These are phyloP conservation scores for Mesembryanthemum crystallinum DNA, from an alignment of 148 eudicot species.

Conservation along the genomic window DNA sequence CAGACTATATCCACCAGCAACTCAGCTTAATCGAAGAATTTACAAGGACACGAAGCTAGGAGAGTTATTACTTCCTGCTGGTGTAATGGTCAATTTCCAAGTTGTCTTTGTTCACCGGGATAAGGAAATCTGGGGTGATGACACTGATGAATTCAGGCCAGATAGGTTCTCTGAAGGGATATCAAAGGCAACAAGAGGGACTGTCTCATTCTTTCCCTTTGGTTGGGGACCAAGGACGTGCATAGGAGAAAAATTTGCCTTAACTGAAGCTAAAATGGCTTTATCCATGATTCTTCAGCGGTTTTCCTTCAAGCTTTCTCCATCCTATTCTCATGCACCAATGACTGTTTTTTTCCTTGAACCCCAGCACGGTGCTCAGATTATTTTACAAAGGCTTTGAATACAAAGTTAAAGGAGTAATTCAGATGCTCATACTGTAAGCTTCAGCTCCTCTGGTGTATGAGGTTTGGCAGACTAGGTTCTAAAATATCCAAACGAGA, in stretches of 20 bases:
- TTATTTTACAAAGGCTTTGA: slow-evolving; percentile 19
- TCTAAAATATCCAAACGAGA: too few relatives aligned
- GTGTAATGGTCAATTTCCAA: slow-evolving; percentile 5
- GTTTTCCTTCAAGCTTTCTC: slow-evolving; percentile 26
- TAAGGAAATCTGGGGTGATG: slow-evolving; percentile 24
- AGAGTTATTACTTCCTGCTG: slow-evolving; percentile 13
- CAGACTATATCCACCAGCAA: slow-evolving; percentile 17
- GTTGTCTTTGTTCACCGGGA: slow-evolving; percentile 17
- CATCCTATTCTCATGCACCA: slow-evolving; percentile 32
- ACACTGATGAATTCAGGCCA: slow-evolving; percentile 26
- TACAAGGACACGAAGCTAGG: slow-evolving; percentile 25
- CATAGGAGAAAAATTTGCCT: slow-evolving; percentile 28
- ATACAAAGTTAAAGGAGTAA: too few relatives aligned
- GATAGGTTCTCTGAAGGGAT: slow-evolving; percentile 29
- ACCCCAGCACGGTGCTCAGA: slow-evolving; percentile 29
- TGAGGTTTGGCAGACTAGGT: too few relatives aligned
- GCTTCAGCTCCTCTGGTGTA: too few relatives aligned
- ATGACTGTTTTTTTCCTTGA: slow-evolving; percentile 21
- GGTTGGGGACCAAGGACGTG: slow-evolving; percentile 33
- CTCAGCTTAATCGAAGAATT: neutral
- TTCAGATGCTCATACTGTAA: too few relatives aligned
- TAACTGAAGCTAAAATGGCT: slow-evolving; percentile 25
- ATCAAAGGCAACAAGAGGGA: slow-evolving; percentile 26
- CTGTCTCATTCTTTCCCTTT: slow-evolving; percentile 20
- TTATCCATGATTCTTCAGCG: slow-evolving; percentile 27